Evolutionary conservation across 2,329 filamentous ascomycete species (phyloP), one percentile per base, ranked within the genome.

Genomic region (Zasmidium citrigriseum): DNA sequence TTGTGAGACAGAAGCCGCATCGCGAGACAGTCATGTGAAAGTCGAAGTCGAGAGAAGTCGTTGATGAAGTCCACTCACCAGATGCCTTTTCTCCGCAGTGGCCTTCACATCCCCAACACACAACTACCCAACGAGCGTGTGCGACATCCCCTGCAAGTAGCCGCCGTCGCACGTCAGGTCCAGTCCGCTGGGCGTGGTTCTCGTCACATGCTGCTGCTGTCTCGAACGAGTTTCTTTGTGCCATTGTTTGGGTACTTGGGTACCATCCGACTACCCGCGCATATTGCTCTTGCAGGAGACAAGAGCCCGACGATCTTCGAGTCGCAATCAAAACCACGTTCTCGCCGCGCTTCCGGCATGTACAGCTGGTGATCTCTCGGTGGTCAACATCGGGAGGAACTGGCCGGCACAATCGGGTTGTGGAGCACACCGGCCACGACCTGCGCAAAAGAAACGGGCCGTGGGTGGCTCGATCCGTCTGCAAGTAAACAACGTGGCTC

Each of bases 251-350:
- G 18, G 27, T 29, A 29, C 27, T 29, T 14, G n/a, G n/a, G n/a
- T n/a, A n/a, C 27, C 7, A 7, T 41, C 34, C 34, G 34, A 41
- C 18, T 9, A 9, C 7, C 34, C 34, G 34, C 34, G 34, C 18
- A 41, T 7, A 41, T 41, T 41, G 34, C 34, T 41, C 34, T 41
- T 41, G 34, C 34, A 9, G 45, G 25, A 55, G 22, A 47, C 47
- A 20, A 44, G 12, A 44, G 48, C 44, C 49, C 57, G 48, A 45
- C 29, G 44, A 59, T 56, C 57, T 24, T 34, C 46, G n/a, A 50
- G 25, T 41, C 34, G 41, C 50, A 56, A 60, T 60, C 53, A 60
- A 60, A 60, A 53, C 57, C 57, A 60, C 57, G 53, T 60, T 60
- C 29, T 49, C 14, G 23, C 24, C 29, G 29, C 21, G 47, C 52